These are phyloP conservation scores for Apiospora pterosperma DNA, from an alignment of 2,329 filamentous ascomycete species.

Conservation along the genomic window DNA sequence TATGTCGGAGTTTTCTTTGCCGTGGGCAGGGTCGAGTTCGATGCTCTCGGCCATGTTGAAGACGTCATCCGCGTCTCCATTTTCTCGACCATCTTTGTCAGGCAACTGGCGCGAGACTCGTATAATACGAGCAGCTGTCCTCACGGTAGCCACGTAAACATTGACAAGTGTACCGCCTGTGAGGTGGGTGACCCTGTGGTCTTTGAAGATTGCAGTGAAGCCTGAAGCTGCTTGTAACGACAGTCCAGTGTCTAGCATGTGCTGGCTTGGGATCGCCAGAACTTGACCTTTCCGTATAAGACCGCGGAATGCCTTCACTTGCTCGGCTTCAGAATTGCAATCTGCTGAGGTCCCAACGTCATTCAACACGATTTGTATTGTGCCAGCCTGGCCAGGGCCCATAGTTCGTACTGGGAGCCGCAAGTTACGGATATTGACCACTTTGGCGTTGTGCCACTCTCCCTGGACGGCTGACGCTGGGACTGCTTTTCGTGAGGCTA, in stretches of 20 bases:
- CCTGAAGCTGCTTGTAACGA: slow-evolving; percentile 64
- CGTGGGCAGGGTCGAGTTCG: slow-evolving; percentile 30
- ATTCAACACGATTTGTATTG: slow-evolving; percentile 71
- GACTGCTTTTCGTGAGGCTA: slow-evolving; percentile 50
- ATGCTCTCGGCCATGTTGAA: slow-evolving; percentile 54
- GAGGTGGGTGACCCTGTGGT: slow-evolving; percentile 59
- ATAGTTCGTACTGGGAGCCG: slow-evolving; percentile 77
- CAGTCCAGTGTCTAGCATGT: slow-evolving; percentile 53
- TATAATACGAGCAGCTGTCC: slow-evolving; percentile 73
- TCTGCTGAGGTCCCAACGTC: slow-evolving; percentile 29
- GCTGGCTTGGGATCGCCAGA: slow-evolving; percentile 58
- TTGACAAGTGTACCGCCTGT: slow-evolving; percentile 69
- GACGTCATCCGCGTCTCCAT: slow-evolving; percentile 48
- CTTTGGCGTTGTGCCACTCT: slow-evolving; percentile 76
- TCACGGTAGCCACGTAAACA: slow-evolving; percentile 82
- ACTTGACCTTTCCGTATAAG: slow-evolving; percentile 79
- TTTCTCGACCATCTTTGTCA: slow-evolving; percentile 23
- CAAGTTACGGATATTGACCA: slow-evolving; percentile 85
- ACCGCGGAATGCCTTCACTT: slow-evolving; percentile 27
- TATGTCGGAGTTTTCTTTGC: slow-evolving; percentile 20
- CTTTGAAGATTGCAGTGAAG: slow-evolving; percentile 68
- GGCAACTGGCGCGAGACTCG: slow-evolving; percentile 40
- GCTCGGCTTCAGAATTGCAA: slow-evolving; percentile 21
- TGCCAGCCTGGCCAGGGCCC: slow-evolving; percentile 80
- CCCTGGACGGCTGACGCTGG: slow-evolving; percentile 51